Conservation (phyloP, 768 basidiomycete genomes). For the Kwoniella europaea region DNA sequence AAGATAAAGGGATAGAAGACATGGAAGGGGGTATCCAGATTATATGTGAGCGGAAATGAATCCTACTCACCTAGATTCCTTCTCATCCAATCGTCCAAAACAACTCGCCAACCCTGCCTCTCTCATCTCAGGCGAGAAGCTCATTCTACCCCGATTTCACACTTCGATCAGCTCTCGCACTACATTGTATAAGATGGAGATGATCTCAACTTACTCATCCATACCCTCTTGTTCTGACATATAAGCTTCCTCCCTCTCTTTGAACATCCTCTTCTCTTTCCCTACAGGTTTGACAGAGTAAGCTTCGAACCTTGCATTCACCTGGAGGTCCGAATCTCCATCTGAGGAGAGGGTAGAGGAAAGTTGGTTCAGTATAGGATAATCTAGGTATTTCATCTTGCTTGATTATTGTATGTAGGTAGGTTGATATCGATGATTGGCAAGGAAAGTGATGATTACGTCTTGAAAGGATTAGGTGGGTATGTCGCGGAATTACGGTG, state of each 20-base stretch:
- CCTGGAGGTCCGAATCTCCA: slow-evolving; percentile 65
- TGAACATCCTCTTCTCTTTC: slow-evolving; percentile 95
- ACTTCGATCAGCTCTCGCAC: slow-evolving; percentile 38
- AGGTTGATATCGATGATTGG: neutral
- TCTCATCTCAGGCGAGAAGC: slow-evolving; percentile 70
- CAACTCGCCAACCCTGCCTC: slow-evolving; percentile 76
- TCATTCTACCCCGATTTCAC: slow-evolving; percentile 48
- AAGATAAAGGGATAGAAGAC: too few species aligned
- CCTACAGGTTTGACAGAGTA: slow-evolving; percentile 98
- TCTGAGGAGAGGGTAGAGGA: slow-evolving; percentile 81
- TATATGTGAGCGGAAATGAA: neutral
- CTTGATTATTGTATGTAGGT: neutral
- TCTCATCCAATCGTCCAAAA: slow-evolving; percentile 86
- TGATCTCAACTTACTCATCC: slow-evolving; percentile 51
- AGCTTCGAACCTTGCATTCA: slow-evolving; percentile 90
- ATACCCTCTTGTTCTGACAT: slow-evolving; percentile 67
- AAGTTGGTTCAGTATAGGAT: slow-evolving; percentile 72
- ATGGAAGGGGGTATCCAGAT: too few species aligned
- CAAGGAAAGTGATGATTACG: neutral
- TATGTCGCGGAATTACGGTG: too few species aligned
- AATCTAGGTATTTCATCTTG: slow-evolving; percentile 80
- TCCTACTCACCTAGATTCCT: slow-evolving; percentile 46
- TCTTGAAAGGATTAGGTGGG: neutral
- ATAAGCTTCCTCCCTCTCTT: slow-evolving; percentile 85
- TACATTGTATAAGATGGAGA: neutral